A percentile compares a stretch with the other conserved stretches of the same genome.
These are phyloP conservation scores for Kernera saxatilis DNA, from an alignment of 345 rosid species.

Conservation along the genomic window DNA sequence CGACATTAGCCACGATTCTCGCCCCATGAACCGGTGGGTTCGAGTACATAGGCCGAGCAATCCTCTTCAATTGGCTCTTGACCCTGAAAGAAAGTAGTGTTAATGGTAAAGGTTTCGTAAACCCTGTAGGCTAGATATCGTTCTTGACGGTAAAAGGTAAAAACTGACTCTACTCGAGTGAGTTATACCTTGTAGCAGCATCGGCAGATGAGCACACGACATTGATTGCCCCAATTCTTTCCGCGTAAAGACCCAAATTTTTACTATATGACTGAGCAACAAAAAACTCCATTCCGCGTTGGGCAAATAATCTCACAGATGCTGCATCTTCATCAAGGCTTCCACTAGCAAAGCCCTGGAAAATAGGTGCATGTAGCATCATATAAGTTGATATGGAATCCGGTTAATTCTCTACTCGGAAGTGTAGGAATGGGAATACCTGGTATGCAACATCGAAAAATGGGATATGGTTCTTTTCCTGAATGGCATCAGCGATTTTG, in stretches of 20 bases:
- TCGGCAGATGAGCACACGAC: constrained; percentile 80
- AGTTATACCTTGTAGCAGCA: constrained; percentile 67
- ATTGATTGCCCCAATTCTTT: constrained; percentile 91
- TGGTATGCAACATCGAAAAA: constrained; percentile 98
- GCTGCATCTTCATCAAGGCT: constrained; percentile 91
- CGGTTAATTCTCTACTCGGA: background rate
- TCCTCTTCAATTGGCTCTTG: constrained; percentile 94
- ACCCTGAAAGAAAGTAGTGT: constrained; percentile 64
- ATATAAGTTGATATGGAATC: background rate
- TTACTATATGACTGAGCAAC: constrained; percentile 98
- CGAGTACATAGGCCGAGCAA: constrained; percentile 97
- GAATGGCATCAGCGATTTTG: constrained; percentile 80
- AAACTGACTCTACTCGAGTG: background rate
- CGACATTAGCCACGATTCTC: constrained; percentile 79
- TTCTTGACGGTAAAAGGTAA: background rate
- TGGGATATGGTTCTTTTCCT: constrained; percentile 89
- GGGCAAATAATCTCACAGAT: constrained; percentile 85
- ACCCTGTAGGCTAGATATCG: background rate
- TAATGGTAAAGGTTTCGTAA: constrained; percentile 48
- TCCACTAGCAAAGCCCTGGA: constrained; percentile 97
- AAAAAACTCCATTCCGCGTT: constrained; percentile 77
- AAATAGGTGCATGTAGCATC: background rate
- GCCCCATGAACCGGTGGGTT: constrained; percentile 98
- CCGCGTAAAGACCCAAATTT: constrained; percentile 87
- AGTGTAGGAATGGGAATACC: constrained; percentile 30